Evolutionary conservation across 352 stramenopile species (phyloP).

Genomic region (Phytophthora boehmeriae): DNA sequence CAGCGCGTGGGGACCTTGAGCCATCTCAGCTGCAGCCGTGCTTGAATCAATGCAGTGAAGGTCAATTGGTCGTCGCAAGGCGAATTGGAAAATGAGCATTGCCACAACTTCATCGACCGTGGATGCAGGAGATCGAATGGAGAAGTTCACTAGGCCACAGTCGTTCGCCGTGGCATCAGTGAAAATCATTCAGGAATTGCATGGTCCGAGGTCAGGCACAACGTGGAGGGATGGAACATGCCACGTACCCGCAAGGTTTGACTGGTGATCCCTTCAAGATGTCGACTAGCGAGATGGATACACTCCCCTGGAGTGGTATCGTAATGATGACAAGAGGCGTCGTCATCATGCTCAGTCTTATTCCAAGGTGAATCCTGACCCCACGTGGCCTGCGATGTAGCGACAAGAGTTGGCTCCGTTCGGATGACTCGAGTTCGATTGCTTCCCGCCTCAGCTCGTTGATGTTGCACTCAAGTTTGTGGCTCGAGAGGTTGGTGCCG

Average conservation of each 20-base stretch:
- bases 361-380: too few species aligned
- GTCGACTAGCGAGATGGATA: constrained; percentile 15
- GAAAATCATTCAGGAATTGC: neutral
- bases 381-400: too few species aligned
- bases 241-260: neutral
- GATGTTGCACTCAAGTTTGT: too few species aligned
- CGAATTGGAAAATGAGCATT: constrained; percentile 10
- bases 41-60: neutral
- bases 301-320: too few species aligned
- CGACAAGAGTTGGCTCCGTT: too few species aligned
- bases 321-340: too few species aligned
- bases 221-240: neutral
- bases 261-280: constrained; percentile 16
- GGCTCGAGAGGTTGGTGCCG: constrained; percentile 3
- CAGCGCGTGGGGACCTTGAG: neutral
- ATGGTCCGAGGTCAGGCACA: neutral
- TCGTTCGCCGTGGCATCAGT: neutral
- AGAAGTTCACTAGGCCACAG: neutral
- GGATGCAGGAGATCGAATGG: too few species aligned
- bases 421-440: too few species aligned
- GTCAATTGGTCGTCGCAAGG: neutral
- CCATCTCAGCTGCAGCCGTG: neutral
- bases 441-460: too few species aligned
- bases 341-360: too few species aligned
- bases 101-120: too few species aligned